A percentile compares a stretch with the other conserved stretches of the same genome.
phyloP scores from a whole-genome alignment of 1,284 basidiomycete genomes.

The Schizophyllum commune region DNA sequence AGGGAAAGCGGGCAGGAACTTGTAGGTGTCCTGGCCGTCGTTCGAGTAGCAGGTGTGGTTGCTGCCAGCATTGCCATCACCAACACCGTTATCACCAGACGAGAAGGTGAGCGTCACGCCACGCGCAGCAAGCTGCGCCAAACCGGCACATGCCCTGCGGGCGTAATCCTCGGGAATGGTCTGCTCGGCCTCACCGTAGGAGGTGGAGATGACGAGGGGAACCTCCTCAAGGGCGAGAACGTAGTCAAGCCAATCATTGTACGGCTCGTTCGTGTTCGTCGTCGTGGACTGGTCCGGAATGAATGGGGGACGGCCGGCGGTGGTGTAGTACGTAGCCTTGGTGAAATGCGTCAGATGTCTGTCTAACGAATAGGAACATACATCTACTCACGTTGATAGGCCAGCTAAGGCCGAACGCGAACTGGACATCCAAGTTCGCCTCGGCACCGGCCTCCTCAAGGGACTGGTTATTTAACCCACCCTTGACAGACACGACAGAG shows the following conservation, averaged over 20 bases:
- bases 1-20: conserved; percentile 20
- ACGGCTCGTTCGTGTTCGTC: conserved; percentile 57
- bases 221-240: conserved; percentile 32
- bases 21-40: conserved; percentile 42
- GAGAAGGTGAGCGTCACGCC: conserved; percentile 16
- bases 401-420: conserved; percentile 53
- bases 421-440: conserved; percentile 66
- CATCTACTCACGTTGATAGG: conserved; percentile 24
- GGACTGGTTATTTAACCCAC: conserved; percentile 57
- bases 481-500: conserved; percentile 42
- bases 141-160: conserved; percentile 49
- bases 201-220: conserved; percentile 54
- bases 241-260: conserved; percentile 55
- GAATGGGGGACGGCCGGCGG: conserved; percentile 21
- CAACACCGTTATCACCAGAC: conserved; percentile 20
- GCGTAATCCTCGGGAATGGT: conserved; percentile 62
- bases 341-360: conserved; percentile 17
- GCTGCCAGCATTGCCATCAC: conserved; percentile 45
- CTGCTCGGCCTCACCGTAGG: conserved; percentile 65
- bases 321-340: conserved; percentile 51
- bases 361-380: neutral
- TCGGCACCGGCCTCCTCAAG: conserved; percentile 47
- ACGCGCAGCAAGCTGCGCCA: conserved; percentile 50
- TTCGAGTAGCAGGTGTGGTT: conserved; percentile 50
- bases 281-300: neutral